These are phyloP conservation scores for Cladosporium sphaerospermum DNA, from an alignment of 2,329 filamentous ascomycete species.

Conservation along the genomic window DNA sequence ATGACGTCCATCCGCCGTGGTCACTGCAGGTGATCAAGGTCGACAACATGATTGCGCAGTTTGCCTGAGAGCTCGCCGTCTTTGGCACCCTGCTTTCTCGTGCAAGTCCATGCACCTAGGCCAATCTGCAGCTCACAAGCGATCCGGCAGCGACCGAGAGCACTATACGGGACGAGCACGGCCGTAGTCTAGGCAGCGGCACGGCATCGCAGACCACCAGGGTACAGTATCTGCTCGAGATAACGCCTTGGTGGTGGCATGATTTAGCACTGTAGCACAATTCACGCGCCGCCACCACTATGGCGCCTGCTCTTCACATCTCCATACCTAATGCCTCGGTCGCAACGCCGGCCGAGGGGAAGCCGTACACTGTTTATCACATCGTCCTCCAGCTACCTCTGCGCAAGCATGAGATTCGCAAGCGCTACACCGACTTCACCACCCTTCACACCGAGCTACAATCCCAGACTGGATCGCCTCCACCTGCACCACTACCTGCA, in stretches of 20 bases:
- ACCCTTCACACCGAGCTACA: constrained; percentile 59
- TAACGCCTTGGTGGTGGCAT: neutral
- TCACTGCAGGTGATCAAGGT: too few species aligned
- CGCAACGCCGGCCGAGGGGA: constrained; percentile 45
- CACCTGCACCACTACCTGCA: constrained; percentile 60
- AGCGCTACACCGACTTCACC: constrained; percentile 76
- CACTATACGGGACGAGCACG: neutral
- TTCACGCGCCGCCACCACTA: constrained; percentile 15
- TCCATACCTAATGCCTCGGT: constrained; percentile 45
- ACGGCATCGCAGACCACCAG: neutral
- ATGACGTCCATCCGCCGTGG: too few species aligned
- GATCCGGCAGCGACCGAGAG: too few species aligned
- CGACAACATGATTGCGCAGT: too few species aligned
- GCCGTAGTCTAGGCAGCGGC: constrained; percentile 1
- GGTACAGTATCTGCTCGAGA: neutral
- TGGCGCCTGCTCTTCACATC: constrained; percentile 42
- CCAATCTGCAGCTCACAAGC: too few species aligned
- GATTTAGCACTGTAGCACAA: neutral
- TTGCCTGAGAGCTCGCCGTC: too few species aligned
- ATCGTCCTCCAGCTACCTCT: constrained; percentile 71
- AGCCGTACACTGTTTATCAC: constrained; percentile 72
- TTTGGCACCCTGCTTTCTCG: too few species aligned
- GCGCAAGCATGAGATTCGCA: constrained; percentile 67
- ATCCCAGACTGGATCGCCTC: constrained; percentile 54
- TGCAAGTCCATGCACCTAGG: too few species aligned